A percentile compares a stretch with the other conserved stretches of the same genome.
Conservation (phyloP, 805 yeast species). For the Wickerhamomyces ciferrii region DNA sequence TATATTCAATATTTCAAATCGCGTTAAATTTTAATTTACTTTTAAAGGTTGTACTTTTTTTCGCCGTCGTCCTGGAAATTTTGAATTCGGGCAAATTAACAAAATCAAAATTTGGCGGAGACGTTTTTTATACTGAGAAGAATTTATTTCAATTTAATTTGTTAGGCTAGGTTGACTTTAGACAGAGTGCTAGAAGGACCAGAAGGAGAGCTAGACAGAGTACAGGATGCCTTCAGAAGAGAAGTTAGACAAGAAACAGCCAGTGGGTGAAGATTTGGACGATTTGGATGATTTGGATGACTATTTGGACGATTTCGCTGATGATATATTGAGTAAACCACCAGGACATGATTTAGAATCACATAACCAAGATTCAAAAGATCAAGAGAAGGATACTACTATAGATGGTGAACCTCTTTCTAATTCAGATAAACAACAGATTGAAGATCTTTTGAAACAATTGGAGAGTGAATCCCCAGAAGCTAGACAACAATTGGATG, state of each 20-base stretch:
- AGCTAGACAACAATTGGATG: constrained; percentile 44
- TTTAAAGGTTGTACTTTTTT: neutral
- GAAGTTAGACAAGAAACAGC: neutral
- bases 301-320: constrained; percentile 79
- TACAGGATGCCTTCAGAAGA: neutral
- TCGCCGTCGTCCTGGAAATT: neutral
- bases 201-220: neutral
- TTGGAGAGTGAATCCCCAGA: constrained; percentile 45
- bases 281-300: constrained; percentile 78
- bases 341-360: constrained; percentile 9
- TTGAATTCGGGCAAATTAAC: too few relatives aligned
- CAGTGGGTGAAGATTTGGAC: constrained; percentile 24
- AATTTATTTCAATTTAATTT: too few relatives aligned
- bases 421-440: constrained; percentile 22
- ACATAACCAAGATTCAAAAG: constrained; percentile 3
- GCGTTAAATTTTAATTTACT: neutral
- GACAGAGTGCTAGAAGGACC: too few relatives aligned
- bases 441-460: constrained; percentile 24
- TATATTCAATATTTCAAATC: neutral
- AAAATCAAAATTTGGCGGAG: neutral
- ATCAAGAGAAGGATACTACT: constrained; percentile 11
- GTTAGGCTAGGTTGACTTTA: too few relatives aligned
- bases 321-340: constrained; percentile 54
- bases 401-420: neutral
- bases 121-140: too few relatives aligned